These are phyloP conservation scores for Diutina scorzettiae DNA, from an alignment of 1,139 yeast species.

Conservation along the genomic window DNA sequence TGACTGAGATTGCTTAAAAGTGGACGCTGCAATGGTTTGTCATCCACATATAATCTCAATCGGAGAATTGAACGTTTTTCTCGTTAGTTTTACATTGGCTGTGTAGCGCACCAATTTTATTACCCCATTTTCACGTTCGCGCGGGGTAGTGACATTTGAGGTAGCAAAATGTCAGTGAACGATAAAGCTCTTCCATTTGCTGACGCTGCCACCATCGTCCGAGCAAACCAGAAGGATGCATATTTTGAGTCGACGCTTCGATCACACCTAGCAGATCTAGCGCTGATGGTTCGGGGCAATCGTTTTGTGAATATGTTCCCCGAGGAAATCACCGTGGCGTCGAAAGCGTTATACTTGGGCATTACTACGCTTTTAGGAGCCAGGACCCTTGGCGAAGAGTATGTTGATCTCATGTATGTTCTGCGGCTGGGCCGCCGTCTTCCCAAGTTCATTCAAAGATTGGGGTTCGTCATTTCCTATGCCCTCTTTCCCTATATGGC, in stretches of 20 bases:
- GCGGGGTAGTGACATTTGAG: conserved; percentile 1
- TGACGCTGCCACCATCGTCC: conserved; percentile 41
- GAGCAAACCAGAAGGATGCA: conserved; percentile 83
- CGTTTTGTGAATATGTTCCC: conserved; percentile 55
- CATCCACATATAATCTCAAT: too few species aligned
- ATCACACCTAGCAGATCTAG: conserved; percentile 42
- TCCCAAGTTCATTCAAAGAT: conserved; percentile 35
- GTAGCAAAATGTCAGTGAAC: conserved; percentile 17
- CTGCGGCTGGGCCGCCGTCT: conserved; percentile 35
- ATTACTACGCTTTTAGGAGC: conserved; percentile 68
- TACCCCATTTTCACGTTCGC: background rate
- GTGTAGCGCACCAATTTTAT: too few species aligned
- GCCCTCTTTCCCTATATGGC: conserved; percentile 45
- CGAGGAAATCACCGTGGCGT: conserved; percentile 45
- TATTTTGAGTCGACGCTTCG: conserved; percentile 50
- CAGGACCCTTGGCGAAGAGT: conserved; percentile 87
- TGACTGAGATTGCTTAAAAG: too few species aligned
- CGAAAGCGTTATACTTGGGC: conserved; percentile 49
- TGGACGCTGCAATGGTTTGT: too few species aligned
- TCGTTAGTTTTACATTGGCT: too few species aligned
- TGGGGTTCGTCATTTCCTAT: conserved; percentile 43
- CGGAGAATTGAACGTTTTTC: too few species aligned
- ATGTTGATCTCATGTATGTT: conserved; percentile 73
- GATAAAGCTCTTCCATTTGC: conserved; percentile 30
- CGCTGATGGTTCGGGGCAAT: conserved; percentile 51